Percentiles rank a stretch among this genome's conserved stretches.
These are phyloP conservation scores for Perkinsela sp. DNA, from an alignment of 208 protist genomes.

Conservation along the genomic window DNA sequence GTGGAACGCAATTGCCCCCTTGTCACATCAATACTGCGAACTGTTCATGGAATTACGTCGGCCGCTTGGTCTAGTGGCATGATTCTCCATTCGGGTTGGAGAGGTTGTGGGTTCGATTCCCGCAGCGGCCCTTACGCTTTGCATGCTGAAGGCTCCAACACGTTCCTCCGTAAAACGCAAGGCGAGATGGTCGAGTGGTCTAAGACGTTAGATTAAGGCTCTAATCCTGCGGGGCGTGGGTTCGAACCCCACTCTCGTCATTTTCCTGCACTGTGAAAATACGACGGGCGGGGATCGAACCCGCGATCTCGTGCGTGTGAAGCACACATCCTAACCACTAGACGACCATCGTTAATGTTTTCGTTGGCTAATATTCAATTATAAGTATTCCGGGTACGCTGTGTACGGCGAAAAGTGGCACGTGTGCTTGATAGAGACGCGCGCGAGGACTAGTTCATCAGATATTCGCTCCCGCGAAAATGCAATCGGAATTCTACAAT, in stretches of 20 bases:
- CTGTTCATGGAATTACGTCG: too few species aligned
- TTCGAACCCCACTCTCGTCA: conserved; percentile 1
- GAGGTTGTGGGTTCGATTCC: conserved; percentile 1
- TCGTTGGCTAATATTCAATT: not conserved
- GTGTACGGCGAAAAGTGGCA: too few species aligned
- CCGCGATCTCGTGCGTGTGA: conserved; percentile 71
- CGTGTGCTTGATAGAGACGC: too few species aligned
- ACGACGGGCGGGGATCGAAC: conserved; percentile 66
- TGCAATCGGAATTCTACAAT: too few species aligned
- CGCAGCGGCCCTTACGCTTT: not conserved
- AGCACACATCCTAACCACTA: conserved; percentile 78
- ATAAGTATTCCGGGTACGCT: too few species aligned
- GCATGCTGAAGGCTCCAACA: too few species aligned
- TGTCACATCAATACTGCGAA: too few species aligned
- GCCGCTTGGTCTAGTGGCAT: conserved; percentile 1
- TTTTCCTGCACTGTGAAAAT: conserved; percentile 5
- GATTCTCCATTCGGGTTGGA: not conserved
- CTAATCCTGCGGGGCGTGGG: not conserved
- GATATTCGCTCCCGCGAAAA: too few species aligned
- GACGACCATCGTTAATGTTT: conserved; percentile 40
- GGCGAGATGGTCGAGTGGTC: conserved; percentile 1
- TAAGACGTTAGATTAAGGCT: conserved; percentile 1
- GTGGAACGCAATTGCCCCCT: too few species aligned
- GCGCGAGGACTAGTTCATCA: too few species aligned
- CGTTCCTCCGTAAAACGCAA: too few species aligned